Percentiles rank a stretch among this genome's conserved stretches.
Conservation (phyloP, 768 basidiomycete species). For the Auriculariales sp. region DNA sequence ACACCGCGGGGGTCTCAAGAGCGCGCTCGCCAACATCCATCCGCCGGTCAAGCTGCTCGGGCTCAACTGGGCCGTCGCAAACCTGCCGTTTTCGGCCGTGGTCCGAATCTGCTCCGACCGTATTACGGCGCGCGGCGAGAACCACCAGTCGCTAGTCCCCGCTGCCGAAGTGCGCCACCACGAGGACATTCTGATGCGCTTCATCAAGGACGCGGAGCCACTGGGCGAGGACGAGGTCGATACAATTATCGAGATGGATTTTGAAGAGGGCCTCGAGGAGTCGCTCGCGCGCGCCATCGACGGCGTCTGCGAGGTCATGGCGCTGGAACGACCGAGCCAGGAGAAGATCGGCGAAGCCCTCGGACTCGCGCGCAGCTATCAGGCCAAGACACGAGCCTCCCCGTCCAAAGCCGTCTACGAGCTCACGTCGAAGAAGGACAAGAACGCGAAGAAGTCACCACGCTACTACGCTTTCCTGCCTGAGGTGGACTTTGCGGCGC, state of each 20-base stretch:
- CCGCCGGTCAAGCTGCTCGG: slow-evolving; percentile 65
- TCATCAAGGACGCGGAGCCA: slow-evolving; percentile 49
- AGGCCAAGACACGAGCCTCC: slow-evolving; percentile 18
- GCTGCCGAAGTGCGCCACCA: slow-evolving; percentile 38
- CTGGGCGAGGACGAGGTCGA: slow-evolving; percentile 54
- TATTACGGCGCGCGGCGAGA: slow-evolving; percentile 57
- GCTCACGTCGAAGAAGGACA: slow-evolving; percentile 18
- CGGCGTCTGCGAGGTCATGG: slow-evolving; percentile 39
- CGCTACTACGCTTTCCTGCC: slow-evolving; percentile 72
- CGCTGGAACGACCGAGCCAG: slow-evolving; percentile 33
- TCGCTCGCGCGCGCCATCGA: slow-evolving; percentile 45
- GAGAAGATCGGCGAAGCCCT: slow-evolving; percentile 42
- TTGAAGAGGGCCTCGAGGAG: slow-evolving; percentile 38
- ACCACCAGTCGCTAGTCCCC: slow-evolving; percentile 68
- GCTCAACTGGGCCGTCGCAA: slow-evolving; percentile 57
- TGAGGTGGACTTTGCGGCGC: slow-evolving; percentile 45
- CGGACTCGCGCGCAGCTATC: slow-evolving; percentile 27
- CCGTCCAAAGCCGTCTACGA: slow-evolving; percentile 15
- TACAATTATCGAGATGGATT: slow-evolving; percentile 48
- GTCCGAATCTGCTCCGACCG: slow-evolving; percentile 71
- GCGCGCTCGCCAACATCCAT: slow-evolving; percentile 26
- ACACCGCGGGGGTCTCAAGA: slow-evolving; percentile 61
- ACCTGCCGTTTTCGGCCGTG: slow-evolving; percentile 39
- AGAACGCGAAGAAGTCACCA: slow-evolving; percentile 19
- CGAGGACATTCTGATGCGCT: slow-evolving; percentile 72